Conservation (phyloP, 1,284 basidiomycete species). For the Trichosporon ovoides region DNA sequence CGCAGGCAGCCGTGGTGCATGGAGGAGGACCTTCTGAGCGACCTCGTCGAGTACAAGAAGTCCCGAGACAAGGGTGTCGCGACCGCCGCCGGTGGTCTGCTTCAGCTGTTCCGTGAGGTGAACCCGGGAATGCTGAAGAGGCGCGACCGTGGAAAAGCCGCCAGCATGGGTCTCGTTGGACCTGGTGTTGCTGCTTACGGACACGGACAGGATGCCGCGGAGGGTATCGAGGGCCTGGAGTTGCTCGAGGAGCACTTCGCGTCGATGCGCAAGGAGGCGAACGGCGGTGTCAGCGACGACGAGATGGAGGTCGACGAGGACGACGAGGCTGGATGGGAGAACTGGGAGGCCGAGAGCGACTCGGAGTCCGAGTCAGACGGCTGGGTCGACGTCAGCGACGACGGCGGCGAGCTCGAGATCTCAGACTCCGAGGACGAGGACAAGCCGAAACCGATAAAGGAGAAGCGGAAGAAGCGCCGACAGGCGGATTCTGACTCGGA, state of each 20-base stretch:
- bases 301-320: constrained; percentile 52
- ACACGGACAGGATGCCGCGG: constrained; percentile 61
- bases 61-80: constrained; percentile 91
- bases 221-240: constrained; percentile 87
- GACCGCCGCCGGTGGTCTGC: constrained; percentile 76
- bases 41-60: constrained; percentile 91
- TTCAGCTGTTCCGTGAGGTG: constrained; percentile 92
- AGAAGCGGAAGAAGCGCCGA: constrained; percentile 42
- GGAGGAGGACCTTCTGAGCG: constrained; percentile 80
- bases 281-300: constrained; percentile 51
- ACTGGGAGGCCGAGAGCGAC: constrained; percentile 82
- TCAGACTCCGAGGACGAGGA: constrained; percentile 81
- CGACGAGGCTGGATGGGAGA: constrained; percentile 74
- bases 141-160: constrained; percentile 85
- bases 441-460: constrained; percentile 32
- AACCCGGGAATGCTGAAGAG: constrained; percentile 89
- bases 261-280: constrained; percentile 62
- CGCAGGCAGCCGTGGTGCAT: constrained; percentile 92
- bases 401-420: constrained; percentile 65
- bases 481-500: constrained; percentile 35
- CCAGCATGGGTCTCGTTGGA: constrained; percentile 64
- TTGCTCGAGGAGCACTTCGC: constrained; percentile 81
- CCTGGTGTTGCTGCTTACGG: constrained; percentile 73
- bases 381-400: constrained; percentile 82
- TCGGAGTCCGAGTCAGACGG: constrained; percentile 62